phyloP scores from a whole-genome alignment of 2,329 filamentous ascomycete species.

The Allantophomopsis lycopodina region DNA sequence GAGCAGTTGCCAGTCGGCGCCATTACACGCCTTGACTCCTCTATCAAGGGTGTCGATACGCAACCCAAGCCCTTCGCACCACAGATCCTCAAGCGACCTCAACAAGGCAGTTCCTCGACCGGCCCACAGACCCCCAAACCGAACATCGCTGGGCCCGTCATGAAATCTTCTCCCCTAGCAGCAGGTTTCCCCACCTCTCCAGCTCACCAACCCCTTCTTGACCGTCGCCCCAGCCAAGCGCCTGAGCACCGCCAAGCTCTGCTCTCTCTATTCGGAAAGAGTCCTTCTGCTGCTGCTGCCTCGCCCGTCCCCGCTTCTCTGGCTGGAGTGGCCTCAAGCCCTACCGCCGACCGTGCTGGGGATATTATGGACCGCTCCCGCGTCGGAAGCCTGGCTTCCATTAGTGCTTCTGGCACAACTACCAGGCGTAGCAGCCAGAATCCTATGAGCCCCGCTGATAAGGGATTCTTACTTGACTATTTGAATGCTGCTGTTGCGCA shows the following conservation, averaged over 20 bases:
- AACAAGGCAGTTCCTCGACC: slow-evolving; percentile 11
- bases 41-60: no score
- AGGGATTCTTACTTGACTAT: slow-evolving; percentile 65
- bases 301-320: slow-evolving; percentile 1
- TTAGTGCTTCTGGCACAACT: slow-evolving; percentile 7
- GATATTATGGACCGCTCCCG: slow-evolving; percentile 11
- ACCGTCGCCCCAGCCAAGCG: slow-evolving; percentile 25
- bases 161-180: no score
- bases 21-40: no score
- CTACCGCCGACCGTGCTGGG: slow-evolving; percentile 7
- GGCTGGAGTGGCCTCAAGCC: neutral
- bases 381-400: slow-evolving; percentile 15
- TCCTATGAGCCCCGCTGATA: slow-evolving; percentile 54
- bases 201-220: slow-evolving; percentile 6
- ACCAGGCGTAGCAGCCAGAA: slow-evolving; percentile 32
- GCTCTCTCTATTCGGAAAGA: slow-evolving; percentile 14
- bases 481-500: slow-evolving; percentile 33
- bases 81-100: slow-evolving; percentile 35
- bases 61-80: slow-evolving; percentile 32
- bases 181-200: neutral
- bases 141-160: no score
- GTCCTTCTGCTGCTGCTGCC: slow-evolving; percentile 3
- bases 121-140: neutral
- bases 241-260: slow-evolving; percentile 30
- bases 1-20: slow-evolving; percentile 6